A percentile compares a stretch with the other conserved stretches of the same genome.
phyloP scores from a whole-genome alignment of 2,329 filamentous ascomycete genomes.

The Fonsecaea nubica region DNA sequence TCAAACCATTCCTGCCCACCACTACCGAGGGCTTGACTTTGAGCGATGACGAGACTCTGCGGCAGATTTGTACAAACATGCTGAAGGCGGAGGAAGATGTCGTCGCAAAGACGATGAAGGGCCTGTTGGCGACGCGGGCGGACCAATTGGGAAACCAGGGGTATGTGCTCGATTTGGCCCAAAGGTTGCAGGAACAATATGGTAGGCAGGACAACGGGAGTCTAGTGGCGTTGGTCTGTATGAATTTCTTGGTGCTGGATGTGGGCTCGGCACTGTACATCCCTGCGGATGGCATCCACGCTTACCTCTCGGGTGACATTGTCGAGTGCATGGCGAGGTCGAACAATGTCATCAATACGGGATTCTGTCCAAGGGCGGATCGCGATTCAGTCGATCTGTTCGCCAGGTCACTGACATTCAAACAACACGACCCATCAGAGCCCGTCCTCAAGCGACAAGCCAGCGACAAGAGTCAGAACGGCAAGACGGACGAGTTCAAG shows the following conservation, averaged over 20 bases:
- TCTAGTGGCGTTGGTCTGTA: conserved; percentile 72
- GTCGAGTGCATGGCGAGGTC: conserved; percentile 79
- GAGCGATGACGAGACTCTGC: conserved; percentile 62
- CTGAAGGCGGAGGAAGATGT: conserved; percentile 61
- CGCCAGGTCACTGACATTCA: conserved; percentile 67
- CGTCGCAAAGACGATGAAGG: conserved; percentile 61
- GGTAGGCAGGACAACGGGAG: conserved; percentile 68
- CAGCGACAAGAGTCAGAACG: conserved; percentile 61
- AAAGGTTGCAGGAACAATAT: conserved; percentile 70
- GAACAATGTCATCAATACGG: conserved; percentile 76
- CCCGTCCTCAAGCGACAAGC: conserved; percentile 59
- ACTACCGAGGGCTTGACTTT: conserved; percentile 52
- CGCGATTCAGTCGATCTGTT: conserved; percentile 71
- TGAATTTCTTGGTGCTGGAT: conserved; percentile 74
- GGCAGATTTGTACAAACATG: conserved; percentile 61
- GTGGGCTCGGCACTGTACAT: conserved; percentile 73
- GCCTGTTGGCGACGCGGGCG: conserved; percentile 57
- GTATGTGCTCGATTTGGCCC: conserved; percentile 70
- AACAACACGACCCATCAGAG: conserved; percentile 64
- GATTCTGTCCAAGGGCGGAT: conserved; percentile 73
- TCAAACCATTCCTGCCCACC: conserved; percentile 61
- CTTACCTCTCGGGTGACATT: conserved; percentile 74
- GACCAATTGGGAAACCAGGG: conserved; percentile 58
- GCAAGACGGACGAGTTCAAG: conserved; percentile 68
- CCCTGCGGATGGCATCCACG: conserved; percentile 75